These are phyloP conservation scores for Lipomyces orientalis DNA, from an alignment of 805 yeast species.

Conservation along the genomic window DNA sequence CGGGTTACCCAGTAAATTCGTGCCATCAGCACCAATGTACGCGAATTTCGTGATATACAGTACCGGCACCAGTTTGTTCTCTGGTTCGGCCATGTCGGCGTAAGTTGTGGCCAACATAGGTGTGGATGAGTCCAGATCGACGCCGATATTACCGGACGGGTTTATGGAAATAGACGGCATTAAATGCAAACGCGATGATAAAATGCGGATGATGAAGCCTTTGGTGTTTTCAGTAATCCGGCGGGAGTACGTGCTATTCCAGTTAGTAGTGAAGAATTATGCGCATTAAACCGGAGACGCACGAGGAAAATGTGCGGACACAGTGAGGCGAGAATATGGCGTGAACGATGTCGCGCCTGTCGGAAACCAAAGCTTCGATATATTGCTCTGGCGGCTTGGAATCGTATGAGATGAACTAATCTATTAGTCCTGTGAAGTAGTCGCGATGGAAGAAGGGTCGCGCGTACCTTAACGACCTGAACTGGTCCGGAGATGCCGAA, in stretches of 20 bases:
- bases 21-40: constrained; percentile 24
- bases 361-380: constrained; percentile 18
- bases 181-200: constrained; percentile 17
- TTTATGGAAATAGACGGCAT: constrained; percentile 17
- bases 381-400: constrained; percentile 16
- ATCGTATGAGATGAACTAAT: constrained; percentile 12
- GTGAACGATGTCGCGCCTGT: constrained; percentile 11
- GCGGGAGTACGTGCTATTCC: constrained; percentile 9
- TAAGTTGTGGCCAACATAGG: not conserved
- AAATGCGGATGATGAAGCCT: constrained; percentile 16
- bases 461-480: constrained; percentile 20
- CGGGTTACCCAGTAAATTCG: constrained; percentile 20
- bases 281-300: not conserved
- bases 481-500: constrained; percentile 8
- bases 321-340: constrained; percentile 20
- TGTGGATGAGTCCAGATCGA: constrained; percentile 9
- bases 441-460: not conserved
- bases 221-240: constrained; percentile 16
- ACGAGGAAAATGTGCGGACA: not conserved
- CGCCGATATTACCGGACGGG: constrained; percentile 2
- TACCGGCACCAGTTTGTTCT: constrained; percentile 11
- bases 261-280: not conserved
- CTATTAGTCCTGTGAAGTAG: not conserved
- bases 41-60: constrained; percentile 14
- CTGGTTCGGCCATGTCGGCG: not conserved